Base-by-base conservation (phyloP, 352 stramenopile species). In the Pythium rhizo-oryzae region DNA sequence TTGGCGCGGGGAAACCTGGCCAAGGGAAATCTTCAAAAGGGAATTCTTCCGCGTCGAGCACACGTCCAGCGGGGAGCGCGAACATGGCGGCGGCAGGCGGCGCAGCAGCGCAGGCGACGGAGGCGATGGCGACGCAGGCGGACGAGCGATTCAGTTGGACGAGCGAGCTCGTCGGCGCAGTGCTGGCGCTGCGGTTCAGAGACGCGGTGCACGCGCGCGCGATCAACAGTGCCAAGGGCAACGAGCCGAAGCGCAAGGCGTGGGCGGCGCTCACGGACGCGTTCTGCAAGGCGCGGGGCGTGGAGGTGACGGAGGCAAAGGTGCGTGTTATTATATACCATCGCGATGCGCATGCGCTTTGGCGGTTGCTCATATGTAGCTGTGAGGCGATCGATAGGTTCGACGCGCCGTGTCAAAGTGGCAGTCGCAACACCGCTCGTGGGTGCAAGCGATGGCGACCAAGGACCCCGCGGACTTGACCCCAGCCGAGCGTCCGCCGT, bases 71-170 rank as follows among this genome's bases (percentile, higher is more conserved):
- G 19, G 3, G 24, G 5, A n/a, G 12, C 18, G 11, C 30, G 21
- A 63, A 13, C 23, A 58, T 15, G 28, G 41, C 13, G 43, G 19
- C 28, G 54, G 41, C n/a, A 19, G 41, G 51, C n/a, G 37, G n/a
- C n/a, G 53, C 23, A 23, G 6, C 37, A 28, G 11, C 23, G 37
- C 9, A 11, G 19, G 24, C 16, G 50, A 60, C 23, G 50, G 47
- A 47, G 9, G 30, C 30, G 41, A 37, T 23, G 52, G 41, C 52
- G 7, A 62, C 55, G 44, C 1, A 51, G 24, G 44, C 53, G 49
- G 64, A 70, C 16, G 64, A 70, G 56, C 64, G 64, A 18, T 64
- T 65, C 16, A 43, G 39, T 35, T 70, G 64, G 64, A 70, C 64
- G 15, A 59, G 52, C 56, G 46, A 43, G 64, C 37, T 70, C 8